A percentile compares a stretch with the other conserved stretches of the same genome.
phyloP scores from a whole-genome alignment of 306 rosid genomes.

The Sicyos edulis region DNA sequence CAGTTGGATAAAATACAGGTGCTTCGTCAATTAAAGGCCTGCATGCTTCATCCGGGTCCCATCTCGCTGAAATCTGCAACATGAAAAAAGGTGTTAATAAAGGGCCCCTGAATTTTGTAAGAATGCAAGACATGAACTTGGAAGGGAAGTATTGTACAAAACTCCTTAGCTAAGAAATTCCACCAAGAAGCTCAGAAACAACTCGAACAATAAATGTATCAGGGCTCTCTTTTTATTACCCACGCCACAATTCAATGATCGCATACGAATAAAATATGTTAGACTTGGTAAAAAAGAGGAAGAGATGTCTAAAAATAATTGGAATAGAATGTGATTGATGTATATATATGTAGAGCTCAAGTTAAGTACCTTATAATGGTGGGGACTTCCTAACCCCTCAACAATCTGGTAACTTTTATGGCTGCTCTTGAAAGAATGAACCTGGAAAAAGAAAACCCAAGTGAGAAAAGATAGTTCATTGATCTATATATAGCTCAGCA shows the following conservation, averaged over 20 bases:
- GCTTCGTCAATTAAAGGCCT: constrained; percentile 74
- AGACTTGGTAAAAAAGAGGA: background rate
- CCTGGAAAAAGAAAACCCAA: constrained; percentile 37
- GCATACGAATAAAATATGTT: background rate
- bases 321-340: background rate
- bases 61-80: constrained; percentile 64
- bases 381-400: constrained; percentile 38
- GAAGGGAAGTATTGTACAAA: background rate
- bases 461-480: constrained; percentile 15
- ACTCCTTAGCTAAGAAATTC: background rate
- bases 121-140: background rate
- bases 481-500: background rate
- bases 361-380: constrained; percentile 37
- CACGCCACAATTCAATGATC: background rate
- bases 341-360: too few relatives aligned
- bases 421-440: constrained; percentile 30
- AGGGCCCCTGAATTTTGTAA: background rate
- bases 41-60: constrained; percentile 71
- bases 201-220: background rate
- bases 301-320: background rate
- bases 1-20: constrained; percentile 78
- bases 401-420: constrained; percentile 28
- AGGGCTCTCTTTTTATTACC: background rate
- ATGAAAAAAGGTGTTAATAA: constrained; percentile 23
- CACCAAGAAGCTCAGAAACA: constrained; percentile 12